Evolutionary conservation across 768 basidiomycete genomes (phyloP).

Genomic region (Clathrus columnatus): DNA sequence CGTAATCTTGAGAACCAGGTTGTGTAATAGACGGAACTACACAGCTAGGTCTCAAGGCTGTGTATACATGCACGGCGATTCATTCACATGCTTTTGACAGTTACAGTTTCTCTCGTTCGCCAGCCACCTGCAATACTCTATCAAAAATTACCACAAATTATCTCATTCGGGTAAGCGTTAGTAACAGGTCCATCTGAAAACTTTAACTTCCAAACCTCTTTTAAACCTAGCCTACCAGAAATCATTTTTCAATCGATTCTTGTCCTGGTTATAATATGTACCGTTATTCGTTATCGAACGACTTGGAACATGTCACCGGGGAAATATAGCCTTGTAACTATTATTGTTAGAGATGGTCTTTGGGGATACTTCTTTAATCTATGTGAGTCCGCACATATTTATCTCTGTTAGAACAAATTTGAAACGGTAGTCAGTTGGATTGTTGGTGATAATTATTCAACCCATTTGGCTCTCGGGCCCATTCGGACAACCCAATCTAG

Average conservation of each 20-base stretch:
- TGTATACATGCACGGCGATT: too few relatives aligned
- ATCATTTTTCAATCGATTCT: neutral
- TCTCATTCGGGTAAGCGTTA: too few relatives aligned
- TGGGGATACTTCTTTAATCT: neutral
- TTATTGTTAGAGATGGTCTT: neutral
- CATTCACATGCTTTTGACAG: too few relatives aligned
- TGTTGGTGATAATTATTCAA: neutral
- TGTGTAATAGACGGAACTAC: too few relatives aligned
- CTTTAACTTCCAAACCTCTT: too few relatives aligned
- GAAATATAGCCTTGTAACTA: neutral
- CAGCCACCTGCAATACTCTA: too few relatives aligned
- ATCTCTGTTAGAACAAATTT: neutral
- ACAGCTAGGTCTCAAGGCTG: too few relatives aligned
- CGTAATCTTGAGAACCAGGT: too few relatives aligned
- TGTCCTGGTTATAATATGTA: neutral
- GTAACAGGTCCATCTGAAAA: too few relatives aligned
- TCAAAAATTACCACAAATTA: too few relatives aligned
- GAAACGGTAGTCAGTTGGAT: neutral
- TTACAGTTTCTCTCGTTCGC: too few relatives aligned
- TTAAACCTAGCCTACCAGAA: neutral
- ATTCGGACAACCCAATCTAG: neutral
- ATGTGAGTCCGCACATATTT: neutral
- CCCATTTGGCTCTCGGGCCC: neutral
- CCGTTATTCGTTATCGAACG: too few relatives aligned
- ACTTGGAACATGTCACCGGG: neutral